Percentiles rank a stretch among this genome's conserved stretches.
These are phyloP conservation scores for Taiozyma sp. DNA, from an alignment of 1,139 yeast species.

Conservation along the genomic window DNA sequence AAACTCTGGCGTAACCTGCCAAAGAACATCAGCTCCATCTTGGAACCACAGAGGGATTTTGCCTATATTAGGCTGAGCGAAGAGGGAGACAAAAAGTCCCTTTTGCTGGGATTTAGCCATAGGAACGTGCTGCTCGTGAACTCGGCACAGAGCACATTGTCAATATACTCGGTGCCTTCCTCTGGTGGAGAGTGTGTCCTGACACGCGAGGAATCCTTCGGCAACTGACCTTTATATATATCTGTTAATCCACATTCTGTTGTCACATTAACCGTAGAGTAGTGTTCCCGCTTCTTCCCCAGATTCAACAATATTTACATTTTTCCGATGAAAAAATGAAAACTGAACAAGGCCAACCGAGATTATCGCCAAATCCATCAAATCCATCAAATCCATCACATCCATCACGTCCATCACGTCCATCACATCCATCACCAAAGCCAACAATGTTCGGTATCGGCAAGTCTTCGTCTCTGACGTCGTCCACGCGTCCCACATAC, in stretches of 20 bases:
- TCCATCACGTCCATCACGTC: neutral
- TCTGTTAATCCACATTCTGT: neutral
- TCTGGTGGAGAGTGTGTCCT: conserved; percentile 33
- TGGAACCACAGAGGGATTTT: conserved; percentile 37
- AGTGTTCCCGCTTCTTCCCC: neutral
- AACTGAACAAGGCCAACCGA: neutral
- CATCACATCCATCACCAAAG: neutral
- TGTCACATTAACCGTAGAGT: neutral
- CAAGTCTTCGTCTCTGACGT: conserved; percentile 7
- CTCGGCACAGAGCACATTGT: conserved; percentile 24
- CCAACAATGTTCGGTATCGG: conserved; percentile 12
- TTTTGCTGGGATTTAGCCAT: conserved; percentile 22
- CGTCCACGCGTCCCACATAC: conserved; percentile 18
- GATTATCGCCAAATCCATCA: neutral
- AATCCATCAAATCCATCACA: neutral
- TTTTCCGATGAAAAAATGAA: neutral
- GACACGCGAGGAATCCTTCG: neutral
- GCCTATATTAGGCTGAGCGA: conserved; percentile 27
- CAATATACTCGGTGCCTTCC: conserved; percentile 25
- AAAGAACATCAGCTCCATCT: conserved; percentile 26
- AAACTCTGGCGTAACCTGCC: conserved; percentile 26
- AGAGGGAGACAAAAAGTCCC: conserved; percentile 2
- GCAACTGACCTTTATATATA: neutral
- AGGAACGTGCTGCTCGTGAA: conserved; percentile 25
- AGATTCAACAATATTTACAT: neutral